These are phyloP conservation scores for Terana coerulea DNA, from an alignment of 768 basidiomycete species.

Conservation along the genomic window DNA sequence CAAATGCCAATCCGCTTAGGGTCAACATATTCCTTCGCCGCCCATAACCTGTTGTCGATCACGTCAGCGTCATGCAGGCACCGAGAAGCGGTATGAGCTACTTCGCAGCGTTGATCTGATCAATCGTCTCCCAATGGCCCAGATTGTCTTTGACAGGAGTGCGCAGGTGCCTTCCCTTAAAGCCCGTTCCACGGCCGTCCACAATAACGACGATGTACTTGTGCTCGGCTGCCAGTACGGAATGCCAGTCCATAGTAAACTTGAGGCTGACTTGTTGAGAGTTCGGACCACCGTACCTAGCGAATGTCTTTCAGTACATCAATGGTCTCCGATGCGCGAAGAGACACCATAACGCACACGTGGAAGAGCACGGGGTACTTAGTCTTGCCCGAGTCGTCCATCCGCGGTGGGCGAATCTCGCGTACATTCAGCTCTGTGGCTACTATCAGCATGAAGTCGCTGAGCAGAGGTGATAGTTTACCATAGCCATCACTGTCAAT, in stretches of 20 bases:
- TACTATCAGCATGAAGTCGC: background rate
- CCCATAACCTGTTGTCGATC: conserved; percentile 63
- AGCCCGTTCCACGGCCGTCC: conserved; percentile 94
- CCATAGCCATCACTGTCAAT: conserved; percentile 82
- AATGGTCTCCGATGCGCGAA: conserved; percentile 5
- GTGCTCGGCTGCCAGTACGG: conserved; percentile 76
- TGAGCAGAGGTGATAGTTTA: conserved; percentile 10
- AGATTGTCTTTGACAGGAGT: conserved; percentile 88
- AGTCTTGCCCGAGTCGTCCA: conserved; percentile 93
- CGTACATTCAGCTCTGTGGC: conserved; percentile 78
- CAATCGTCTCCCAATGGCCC: conserved; percentile 83
- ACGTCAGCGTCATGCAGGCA: background rate
- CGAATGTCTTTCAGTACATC: background rate
- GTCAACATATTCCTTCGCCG: conserved; percentile 85
- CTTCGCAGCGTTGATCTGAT: conserved; percentile 89
- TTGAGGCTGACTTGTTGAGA: conserved; percentile 72
- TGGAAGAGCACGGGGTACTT: conserved; percentile 94
- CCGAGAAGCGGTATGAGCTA: conserved; percentile 32
- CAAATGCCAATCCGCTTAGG: conserved; percentile 87
- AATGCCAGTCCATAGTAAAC: conserved; percentile 79
- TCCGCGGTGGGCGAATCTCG: conserved; percentile 86
- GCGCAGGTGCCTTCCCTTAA: conserved; percentile 77
- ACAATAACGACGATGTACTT: conserved; percentile 86
- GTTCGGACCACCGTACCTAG: conserved; percentile 85
- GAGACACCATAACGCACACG: conserved; percentile 48